Evolutionary conservation across 139 green algal species (phyloP).

Genomic region (Volvox africanus): DNA sequence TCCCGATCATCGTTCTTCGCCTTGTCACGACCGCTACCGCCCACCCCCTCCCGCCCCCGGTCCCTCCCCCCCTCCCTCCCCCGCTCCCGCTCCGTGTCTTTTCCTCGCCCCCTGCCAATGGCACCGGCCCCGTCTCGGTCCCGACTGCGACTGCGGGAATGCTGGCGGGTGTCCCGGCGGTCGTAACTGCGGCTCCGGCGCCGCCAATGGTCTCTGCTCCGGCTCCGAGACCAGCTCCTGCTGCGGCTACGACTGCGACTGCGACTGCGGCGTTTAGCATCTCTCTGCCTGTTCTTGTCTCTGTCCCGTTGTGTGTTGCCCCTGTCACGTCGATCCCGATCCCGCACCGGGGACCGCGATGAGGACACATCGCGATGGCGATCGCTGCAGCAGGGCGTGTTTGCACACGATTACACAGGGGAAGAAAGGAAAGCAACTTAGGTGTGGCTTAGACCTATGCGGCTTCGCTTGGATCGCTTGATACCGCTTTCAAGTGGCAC

Average conservation of each 20-base stretch:
- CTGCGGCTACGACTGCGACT: not conserved
- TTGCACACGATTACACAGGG: not conserved
- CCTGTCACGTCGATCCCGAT: not conserved
- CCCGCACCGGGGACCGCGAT: not conserved
- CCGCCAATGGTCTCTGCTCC: not conserved
- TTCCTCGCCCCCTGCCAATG: not conserved
- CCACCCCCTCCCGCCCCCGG: not conserved
- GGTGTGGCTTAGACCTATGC: not conserved
- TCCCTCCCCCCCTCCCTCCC: not conserved
- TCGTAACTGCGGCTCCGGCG: not conserved
- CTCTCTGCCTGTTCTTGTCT: slow-evolving; percentile 9
- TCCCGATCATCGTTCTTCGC: not conserved
- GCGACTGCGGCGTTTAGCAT: not conserved
- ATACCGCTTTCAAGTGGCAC: not conserved
- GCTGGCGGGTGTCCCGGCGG: no score
- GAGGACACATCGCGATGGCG: not conserved
- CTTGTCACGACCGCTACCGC: not conserved
- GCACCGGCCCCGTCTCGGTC: not conserved
- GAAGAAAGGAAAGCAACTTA: not conserved
- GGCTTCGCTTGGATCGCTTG: not conserved
- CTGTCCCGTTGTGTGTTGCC: not conserved
- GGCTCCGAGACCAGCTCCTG: not conserved
- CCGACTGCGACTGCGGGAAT: no score
- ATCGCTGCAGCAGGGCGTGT: not conserved
- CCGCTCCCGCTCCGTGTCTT: not conserved